Evolutionary conservation across 768 basidiomycete species (phyloP), one percentile per base, ranked within the genome.

Genomic region (Omphalotus guepiniiformis): DNA sequence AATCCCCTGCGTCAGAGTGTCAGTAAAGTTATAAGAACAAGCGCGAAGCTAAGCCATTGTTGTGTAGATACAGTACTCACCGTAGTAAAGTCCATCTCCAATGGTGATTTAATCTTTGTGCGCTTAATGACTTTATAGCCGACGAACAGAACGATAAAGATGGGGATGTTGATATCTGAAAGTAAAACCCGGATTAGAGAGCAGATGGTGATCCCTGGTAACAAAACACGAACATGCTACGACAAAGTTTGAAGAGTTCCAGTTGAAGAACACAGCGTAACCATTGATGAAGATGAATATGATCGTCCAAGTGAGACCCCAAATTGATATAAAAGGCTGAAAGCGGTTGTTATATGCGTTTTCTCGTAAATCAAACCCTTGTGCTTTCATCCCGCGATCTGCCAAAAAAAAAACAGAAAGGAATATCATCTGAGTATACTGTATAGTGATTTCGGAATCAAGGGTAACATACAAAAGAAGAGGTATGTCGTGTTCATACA

Each of bases 11-110:
- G 37, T 6, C 42, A 15, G 21, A 27, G n/a, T 9, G 32, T 8
- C 37, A 38, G 22, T 5, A 49, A 5, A 34, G 27, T 28, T 4
- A 13, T 5, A 5, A 16, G 16, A 21, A 26, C 12, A 44, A n/a
- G 3, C 34, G 40, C 35, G 12, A 43, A 21, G n/a, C 6, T 15
- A 16, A 32, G n/a, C n/a, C n/a, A n/a, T n/a, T n/a, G n/a, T n/a
- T n/a, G n/a, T n/a, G n/a, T n/a, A n/a, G n/a, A 25, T 45, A 62
- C 77, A n/a, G n/a, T n/a, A n/a, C n/a, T 44, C 48, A 80, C 82
- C 28, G 84, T 83, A 49, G 79, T 75, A 50, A 87, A 83, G 61
- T 88, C 86, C 77, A 86, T 83, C 54, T 88, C 79, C 19, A 69
- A 48, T 2, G 78, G 69, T 49, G 71, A 75, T 82, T 82, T 83